Evolutionary conservation across 257 asterid species (phyloP).

Genomic region (Plantago ovata): DNA sequence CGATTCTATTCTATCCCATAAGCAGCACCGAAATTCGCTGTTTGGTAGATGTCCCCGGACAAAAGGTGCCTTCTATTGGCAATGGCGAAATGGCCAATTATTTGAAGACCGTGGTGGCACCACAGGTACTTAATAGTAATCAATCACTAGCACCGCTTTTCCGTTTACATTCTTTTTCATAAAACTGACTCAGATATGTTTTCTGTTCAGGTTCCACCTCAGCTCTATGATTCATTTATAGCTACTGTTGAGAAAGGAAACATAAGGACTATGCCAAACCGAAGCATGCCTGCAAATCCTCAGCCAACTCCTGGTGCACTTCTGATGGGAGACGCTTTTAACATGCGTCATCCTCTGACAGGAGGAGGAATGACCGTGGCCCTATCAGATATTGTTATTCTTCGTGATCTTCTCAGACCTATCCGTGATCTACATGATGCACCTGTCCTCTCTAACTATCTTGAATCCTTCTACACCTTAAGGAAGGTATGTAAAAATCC

Average conservation of each 20-base stretch:
- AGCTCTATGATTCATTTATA: conserved; percentile 39
- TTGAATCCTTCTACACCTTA: conserved; percentile 58
- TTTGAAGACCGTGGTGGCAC: conserved; percentile 52
- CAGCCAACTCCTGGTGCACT: conserved; percentile 62
- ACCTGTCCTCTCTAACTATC: conserved; percentile 41
- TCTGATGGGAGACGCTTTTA: conserved; percentile 66
- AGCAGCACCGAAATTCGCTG: conserved; percentile 66
- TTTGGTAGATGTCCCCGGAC: conserved; percentile 59
- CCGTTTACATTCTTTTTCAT: background rate
- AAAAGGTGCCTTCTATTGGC: conserved; percentile 58
- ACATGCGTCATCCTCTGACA: conserved; percentile 71
- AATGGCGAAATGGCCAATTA: conserved; percentile 58
- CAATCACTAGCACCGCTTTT: too few species aligned
- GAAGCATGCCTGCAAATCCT: conserved; percentile 68
- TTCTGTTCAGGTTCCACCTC: conserved; percentile 41
- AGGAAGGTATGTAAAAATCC: conserved; percentile 40
- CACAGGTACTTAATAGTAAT: conserved; percentile 38
- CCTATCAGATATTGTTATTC: conserved; percentile 50
- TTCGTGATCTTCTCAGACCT: conserved; percentile 59
- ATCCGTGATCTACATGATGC: conserved; percentile 36
- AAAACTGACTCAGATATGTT: conserved; percentile 7
- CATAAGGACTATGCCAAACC: conserved; percentile 56
- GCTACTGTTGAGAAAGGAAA: conserved; percentile 52
- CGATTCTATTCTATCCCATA: conserved; percentile 52
- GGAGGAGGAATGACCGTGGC: conserved; percentile 84